A percentile compares a stretch with the other conserved stretches of the same genome.
phyloP scores from a whole-genome alignment of 176 grass and related monocot species.

The Cenchrus americanus region DNA sequence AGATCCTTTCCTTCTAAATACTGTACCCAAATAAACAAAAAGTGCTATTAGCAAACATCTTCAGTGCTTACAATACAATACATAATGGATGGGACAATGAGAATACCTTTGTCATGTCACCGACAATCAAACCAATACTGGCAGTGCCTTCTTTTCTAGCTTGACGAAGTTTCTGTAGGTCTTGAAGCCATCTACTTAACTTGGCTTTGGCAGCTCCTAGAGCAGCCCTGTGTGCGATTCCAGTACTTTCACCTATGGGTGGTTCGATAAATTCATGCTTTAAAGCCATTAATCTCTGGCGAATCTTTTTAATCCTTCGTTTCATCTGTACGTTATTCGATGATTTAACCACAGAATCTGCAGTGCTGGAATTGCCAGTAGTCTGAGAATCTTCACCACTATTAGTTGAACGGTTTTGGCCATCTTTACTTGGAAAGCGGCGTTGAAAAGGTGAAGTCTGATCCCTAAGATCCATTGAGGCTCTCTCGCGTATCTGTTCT shows the following conservation, averaged over 20 bases:
- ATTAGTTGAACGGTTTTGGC: constrained; percentile 68
- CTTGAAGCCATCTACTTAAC: constrained; percentile 97
- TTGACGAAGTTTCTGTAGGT: constrained; percentile 88
- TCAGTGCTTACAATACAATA: constrained; percentile 26
- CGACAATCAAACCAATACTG: constrained; percentile 89
- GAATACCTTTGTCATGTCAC: constrained; percentile 91
- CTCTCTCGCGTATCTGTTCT: constrained; percentile 98
- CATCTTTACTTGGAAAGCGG: constrained; percentile 84
- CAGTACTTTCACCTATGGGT: constrained; percentile 75
- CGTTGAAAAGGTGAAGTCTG: constrained; percentile 96
- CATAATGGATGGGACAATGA: constrained; percentile 42
- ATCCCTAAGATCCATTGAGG: constrained; percentile 99
- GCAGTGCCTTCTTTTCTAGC: constrained; percentile 96
- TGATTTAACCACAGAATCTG: constrained; percentile 66
- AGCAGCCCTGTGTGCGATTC: constrained; percentile 70
- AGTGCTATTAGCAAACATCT: constrained; percentile 44
- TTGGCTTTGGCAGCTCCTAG: constrained; percentile 83
- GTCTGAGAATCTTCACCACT: constrained; percentile 72
- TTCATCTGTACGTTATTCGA: constrained; percentile 67
- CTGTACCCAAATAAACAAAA: constrained; percentile 63
- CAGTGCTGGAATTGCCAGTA: constrained; percentile 44
- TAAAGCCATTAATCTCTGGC: constrained; percentile 96
- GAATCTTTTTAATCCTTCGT: constrained; percentile 94
- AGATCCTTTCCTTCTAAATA: constrained; percentile 94
- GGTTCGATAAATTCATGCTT: constrained; percentile 96